phyloP scores from a whole-genome alignment of 495 filamentous ascomycete species.

The Aspergillus heteromorphus region DNA sequence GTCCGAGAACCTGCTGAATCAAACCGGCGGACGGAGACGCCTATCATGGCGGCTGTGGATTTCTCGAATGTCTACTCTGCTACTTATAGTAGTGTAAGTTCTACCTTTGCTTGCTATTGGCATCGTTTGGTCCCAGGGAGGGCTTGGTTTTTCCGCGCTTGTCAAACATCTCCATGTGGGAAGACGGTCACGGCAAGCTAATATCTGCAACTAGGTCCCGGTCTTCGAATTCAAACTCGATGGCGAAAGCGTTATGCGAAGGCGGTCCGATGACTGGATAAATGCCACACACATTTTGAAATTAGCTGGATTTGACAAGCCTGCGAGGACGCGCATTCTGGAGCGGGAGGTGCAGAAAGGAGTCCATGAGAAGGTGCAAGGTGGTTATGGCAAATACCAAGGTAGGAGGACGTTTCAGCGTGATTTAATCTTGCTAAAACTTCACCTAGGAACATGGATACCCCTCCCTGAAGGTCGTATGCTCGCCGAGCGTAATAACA shows the following conservation, averaged over 20 bases:
- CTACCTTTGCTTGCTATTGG: background rate
- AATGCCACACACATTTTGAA: constrained; percentile 97
- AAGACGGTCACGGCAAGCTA: background rate
- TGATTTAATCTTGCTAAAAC: constrained; percentile 13
- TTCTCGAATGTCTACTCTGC: constrained; percentile 69
- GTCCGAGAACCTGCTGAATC: constrained; percentile 19
- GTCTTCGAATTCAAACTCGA: constrained; percentile 85
- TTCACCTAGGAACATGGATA: constrained; percentile 80
- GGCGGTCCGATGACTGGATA: constrained; percentile 82
- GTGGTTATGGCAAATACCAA: constrained; percentile 98
- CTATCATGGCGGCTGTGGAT: constrained; percentile 38
- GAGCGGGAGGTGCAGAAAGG: constrained; percentile 97
- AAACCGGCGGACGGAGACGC: constrained; percentile 18
- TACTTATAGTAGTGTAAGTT: constrained; percentile 86
- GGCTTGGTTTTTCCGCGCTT: background rate
- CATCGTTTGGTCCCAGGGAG: background rate
- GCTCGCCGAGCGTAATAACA: constrained; percentile 79
- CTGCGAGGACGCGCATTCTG: constrained; percentile 85
- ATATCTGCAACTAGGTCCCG: constrained; percentile 57
- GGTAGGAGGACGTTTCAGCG: constrained; percentile 41
- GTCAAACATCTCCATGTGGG: background rate
- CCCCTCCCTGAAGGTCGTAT: constrained; percentile 73
- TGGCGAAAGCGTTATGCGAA: constrained; percentile 80
- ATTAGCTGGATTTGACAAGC: constrained; percentile 78
- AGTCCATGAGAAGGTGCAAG: constrained; percentile 93